Evolutionary conservation across 495 filamentous ascomycete species (phyloP).

Genomic region (Penicillium canescens): DNA sequence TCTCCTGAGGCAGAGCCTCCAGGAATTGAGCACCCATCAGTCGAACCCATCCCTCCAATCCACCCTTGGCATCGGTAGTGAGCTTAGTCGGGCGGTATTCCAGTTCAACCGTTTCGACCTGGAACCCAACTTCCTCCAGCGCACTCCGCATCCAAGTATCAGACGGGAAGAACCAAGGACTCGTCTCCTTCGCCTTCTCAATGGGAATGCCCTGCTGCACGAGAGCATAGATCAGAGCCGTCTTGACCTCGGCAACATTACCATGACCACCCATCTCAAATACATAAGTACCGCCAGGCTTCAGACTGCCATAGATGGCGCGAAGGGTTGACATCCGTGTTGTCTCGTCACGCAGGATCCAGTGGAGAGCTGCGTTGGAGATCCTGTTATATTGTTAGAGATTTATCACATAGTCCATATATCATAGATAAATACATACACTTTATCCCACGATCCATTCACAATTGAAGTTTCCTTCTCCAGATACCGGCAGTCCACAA

Average conservation of each 20-base stretch:
- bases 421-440: slow-evolving; percentile 25
- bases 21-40: slow-evolving; percentile 65
- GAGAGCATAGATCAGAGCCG: slow-evolving; percentile 54
- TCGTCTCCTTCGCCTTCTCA: slow-evolving; percentile 42
- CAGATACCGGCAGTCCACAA: slow-evolving; percentile 51
- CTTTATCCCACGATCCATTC: slow-evolving; percentile 53
- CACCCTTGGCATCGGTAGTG: slow-evolving; percentile 43
- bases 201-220: slow-evolving; percentile 55
- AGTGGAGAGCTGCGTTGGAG: slow-evolving; percentile 79
- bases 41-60: slow-evolving; percentile 70
- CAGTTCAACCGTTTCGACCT: slow-evolving; percentile 58
- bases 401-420: background rate
- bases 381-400: slow-evolving; percentile 31
- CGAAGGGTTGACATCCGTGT: slow-evolving; percentile 42
- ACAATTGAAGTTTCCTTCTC: slow-evolving; percentile 31
- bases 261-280: slow-evolving; percentile 77
- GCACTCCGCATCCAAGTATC: slow-evolving; percentile 53
- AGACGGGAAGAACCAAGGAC: slow-evolving; percentile 77
- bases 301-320: slow-evolving; percentile 49
- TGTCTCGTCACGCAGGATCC: slow-evolving; percentile 59
- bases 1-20: slow-evolving; percentile 47
- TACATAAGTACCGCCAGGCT: slow-evolving; percentile 58
- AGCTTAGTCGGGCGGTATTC: slow-evolving; percentile 66
- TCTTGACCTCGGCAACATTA: slow-evolving; percentile 65
- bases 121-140: slow-evolving; percentile 58